Evolutionary conservation across 2,329 filamentous ascomycete species (phyloP).

Genomic region (Cladosporium cucumerinum): DNA sequence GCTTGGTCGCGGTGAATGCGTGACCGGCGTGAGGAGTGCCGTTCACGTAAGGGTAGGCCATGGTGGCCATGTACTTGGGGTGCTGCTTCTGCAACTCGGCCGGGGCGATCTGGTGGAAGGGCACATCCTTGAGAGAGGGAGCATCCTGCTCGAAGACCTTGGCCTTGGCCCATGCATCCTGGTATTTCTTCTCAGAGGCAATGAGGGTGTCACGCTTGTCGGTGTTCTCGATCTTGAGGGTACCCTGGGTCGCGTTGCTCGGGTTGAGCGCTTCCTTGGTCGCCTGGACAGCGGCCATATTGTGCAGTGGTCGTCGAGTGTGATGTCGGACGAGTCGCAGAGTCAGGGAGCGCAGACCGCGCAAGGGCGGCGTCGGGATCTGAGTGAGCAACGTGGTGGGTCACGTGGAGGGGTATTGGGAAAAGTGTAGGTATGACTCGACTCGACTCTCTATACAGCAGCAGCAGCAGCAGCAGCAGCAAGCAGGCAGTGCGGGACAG

Average conservation of each 20-base stretch:
- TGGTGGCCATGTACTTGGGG: constrained; percentile 87
- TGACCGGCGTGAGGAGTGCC: constrained; percentile 82
- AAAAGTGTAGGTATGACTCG: constrained; percentile 15
- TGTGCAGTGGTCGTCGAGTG: constrained; percentile 17
- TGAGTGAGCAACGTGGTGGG: constrained; percentile 30
- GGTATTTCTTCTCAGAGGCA: constrained; percentile 86
- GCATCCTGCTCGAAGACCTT: constrained; percentile 83
- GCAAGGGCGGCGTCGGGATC: constrained; percentile 29
- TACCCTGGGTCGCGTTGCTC: constrained; percentile 55
- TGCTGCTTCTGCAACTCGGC: constrained; percentile 73
- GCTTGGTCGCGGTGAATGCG: constrained; percentile 85
- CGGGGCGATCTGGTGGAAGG: constrained; percentile 68
- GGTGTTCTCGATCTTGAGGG: constrained; percentile 68
- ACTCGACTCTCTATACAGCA: constrained; percentile 8
- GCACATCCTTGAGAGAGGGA: constrained; percentile 72
- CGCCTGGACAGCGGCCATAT: constrained; percentile 48
- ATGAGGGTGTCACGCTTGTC: constrained; percentile 84
- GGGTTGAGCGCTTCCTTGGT: constrained; percentile 56
- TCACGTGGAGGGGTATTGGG: constrained; percentile 18
- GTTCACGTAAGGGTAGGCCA: constrained; percentile 81
- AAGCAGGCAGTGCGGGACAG: background rate
- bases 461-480: background rate
- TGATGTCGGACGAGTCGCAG: constrained; percentile 1
- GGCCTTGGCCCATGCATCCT: constrained; percentile 74
- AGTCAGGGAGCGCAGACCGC: constrained; percentile 28